Conservation (phyloP, 371 early-diverging fungal species). For the Actinomortierella ambigua region DNA sequence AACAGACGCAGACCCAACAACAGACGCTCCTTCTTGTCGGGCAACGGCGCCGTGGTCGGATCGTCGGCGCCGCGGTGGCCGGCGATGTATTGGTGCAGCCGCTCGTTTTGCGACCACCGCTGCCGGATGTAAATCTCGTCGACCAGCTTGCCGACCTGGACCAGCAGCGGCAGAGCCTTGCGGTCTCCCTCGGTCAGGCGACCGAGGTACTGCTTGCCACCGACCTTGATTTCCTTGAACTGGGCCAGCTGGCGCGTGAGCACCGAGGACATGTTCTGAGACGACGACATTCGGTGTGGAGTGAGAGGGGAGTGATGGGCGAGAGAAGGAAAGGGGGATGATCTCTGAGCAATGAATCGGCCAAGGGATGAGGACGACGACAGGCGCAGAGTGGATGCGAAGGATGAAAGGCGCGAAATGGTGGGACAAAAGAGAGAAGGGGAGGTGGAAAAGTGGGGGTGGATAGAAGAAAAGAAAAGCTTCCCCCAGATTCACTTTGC, state of each 20-base stretch:
- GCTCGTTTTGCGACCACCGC: constrained; percentile 72
- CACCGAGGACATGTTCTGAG: constrained; percentile 11
- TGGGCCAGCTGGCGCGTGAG: constrained; percentile 42
- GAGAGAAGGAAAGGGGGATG: too few species aligned
- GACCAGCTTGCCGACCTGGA: constrained; percentile 66
- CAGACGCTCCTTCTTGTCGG: constrained; percentile 37
- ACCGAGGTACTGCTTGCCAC: constrained; percentile 35
- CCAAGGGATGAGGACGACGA: too few species aligned
- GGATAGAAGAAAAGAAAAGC: too few species aligned
- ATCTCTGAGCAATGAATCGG: too few species aligned
- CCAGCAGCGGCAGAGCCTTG: constrained; percentile 67
- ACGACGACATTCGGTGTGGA: too few species aligned
- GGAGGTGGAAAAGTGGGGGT: too few species aligned
- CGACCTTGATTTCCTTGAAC: constrained; percentile 42
- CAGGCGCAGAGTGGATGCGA: too few species aligned
- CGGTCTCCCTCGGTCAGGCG: constrained; percentile 63
- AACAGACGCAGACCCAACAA: constrained; percentile 66
- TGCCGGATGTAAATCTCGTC: constrained; percentile 73
- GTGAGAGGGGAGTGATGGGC: too few species aligned
- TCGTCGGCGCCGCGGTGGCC: constrained; percentile 24
- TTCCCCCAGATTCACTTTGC: too few species aligned
- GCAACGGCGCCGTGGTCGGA: constrained; percentile 19
- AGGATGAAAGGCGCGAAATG: too few species aligned
- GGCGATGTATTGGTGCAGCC: constrained; percentile 57
- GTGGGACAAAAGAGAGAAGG: too few species aligned